A percentile compares a stretch with the other conserved stretches of the same genome.
These are phyloP conservation scores for Aspergillus egyptiacus DNA, from an alignment of 495 filamentous ascomycete species.

Conservation along the genomic window DNA sequence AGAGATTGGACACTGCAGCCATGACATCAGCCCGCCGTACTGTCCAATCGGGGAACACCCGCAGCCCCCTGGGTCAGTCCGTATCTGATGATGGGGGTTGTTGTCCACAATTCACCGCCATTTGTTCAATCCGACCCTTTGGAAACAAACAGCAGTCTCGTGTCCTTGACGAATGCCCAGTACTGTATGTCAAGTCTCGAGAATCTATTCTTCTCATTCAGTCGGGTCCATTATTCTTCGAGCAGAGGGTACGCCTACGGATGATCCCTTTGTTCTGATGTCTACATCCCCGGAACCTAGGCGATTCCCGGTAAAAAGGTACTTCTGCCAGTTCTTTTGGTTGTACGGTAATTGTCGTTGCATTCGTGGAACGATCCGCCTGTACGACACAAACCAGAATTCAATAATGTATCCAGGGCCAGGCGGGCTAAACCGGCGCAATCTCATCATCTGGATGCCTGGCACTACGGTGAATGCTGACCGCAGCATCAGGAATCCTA, in stretches of 20 bases:
- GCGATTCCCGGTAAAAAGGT: too few species aligned
- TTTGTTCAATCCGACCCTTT: neutral
- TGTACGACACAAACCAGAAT: neutral
- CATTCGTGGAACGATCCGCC: neutral
- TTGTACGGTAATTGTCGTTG: neutral
- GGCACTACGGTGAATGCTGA: too few species aligned
- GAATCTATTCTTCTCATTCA: neutral
- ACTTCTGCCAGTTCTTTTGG: neutral
- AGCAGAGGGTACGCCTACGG: too few species aligned
- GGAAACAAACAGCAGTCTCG: neutral
- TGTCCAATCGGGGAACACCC: conserved; percentile 3
- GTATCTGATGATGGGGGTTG: neutral
- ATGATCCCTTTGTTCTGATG: too few species aligned
- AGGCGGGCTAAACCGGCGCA: too few species aligned
- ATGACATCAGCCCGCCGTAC: neutral
- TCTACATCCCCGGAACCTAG: too few species aligned
- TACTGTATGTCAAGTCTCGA: too few species aligned
- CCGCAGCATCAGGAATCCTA: neutral
- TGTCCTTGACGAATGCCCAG: too few species aligned
- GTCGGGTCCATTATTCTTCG: too few species aligned
- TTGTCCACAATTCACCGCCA: conserved; percentile 2
- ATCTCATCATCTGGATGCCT: too few species aligned
- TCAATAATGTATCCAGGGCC: neutral
- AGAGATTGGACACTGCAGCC: neutral
- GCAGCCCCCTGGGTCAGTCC: neutral